Base-by-base conservation (phyloP, 2,329 filamentous ascomycete species). In the Aspergillus proliferans region DNA sequence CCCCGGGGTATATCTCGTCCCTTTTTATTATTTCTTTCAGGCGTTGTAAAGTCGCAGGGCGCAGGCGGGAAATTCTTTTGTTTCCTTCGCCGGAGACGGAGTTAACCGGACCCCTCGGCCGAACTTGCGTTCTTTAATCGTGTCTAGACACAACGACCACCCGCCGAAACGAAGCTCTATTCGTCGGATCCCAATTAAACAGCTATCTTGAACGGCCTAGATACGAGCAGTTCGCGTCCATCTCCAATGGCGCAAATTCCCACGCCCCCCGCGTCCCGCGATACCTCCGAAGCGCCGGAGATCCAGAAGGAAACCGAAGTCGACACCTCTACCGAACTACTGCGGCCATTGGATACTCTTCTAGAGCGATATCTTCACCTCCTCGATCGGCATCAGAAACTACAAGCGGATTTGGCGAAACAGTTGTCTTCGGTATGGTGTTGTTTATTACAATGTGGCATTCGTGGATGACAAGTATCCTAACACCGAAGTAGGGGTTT, bases 341-440 rank as follows among this genome's bases (percentile, higher is more conserved):
- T 64, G 47, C 53, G 62, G 49, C 61, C 61, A 14, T 64, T 75
- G 45, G 71, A 76, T 53, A 49, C 50, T 19, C 59, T 73, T 39
- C 62, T 76, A 14, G 68, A 73, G 49, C 64, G 60, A 24, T 76
- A 76, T 56, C 64, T 76, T 40, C 50, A 62, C 24, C 65, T 75
- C 8, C 60, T 75, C 22, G 70, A 76, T 58, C 58, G 59, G 22
- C 70, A 76, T 47, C 71, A 74, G 48, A 60, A 61, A 34, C 52
- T 74, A 39, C 71, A 72, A 36, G 56, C 62, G 28, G 59, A 66
- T 9, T 48, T 75, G 4, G 63, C 68, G 6, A 64, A 64, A 34
- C 54, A 61, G 8, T 51, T 75, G 9, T 71, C 72, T 26, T 67
- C 65, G 50, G 72, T 75, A 70, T 47, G 56, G 10, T 40, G 43